Evolutionary conservation across 2,329 filamentous ascomycete species (phyloP).

Genomic region (Cadophora malorum): DNA sequence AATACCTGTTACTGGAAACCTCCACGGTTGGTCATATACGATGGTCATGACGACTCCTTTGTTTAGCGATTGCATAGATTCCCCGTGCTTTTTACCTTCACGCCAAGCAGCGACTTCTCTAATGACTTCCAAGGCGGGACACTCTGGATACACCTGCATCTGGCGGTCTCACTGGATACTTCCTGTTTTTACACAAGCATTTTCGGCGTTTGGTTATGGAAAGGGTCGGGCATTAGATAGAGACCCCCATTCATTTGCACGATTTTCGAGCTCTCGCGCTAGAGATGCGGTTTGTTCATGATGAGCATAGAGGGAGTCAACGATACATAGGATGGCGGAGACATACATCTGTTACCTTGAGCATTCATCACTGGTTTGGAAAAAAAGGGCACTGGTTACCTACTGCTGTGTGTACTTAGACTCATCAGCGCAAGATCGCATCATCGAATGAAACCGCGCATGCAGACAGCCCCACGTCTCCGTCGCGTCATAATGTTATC

Average conservation of each 20-base stretch:
- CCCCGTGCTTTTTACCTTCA: conserved; percentile 33
- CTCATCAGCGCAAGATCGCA: conserved; percentile 8
- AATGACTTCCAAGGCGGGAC: conserved; percentile 28
- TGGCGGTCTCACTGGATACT: conserved; percentile 30
- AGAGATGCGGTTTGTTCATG: conserved; percentile 8
- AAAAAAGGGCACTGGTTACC: background rate
- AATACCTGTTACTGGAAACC: conserved; percentile 20
- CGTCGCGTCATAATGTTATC: background rate
- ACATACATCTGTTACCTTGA: background rate
- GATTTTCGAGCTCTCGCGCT: conserved; percentile 5
- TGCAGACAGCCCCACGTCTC: background rate
- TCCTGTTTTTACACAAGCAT: conserved; percentile 28
- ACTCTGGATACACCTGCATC: conserved; percentile 35
- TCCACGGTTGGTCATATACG: conserved; percentile 2
- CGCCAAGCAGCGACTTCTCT: conserved; percentile 27
- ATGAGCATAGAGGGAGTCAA: background rate
- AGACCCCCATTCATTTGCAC: conserved; percentile 27
- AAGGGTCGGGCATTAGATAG: conserved; percentile 23
- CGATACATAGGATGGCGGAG: conserved; percentile 3
- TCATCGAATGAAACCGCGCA: conserved; percentile 10
- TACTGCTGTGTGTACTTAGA: conserved; percentile 11
- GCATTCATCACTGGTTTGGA: background rate
- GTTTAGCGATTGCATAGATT: conserved; percentile 45
- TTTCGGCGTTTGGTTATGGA: conserved; percentile 48
- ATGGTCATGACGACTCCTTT: conserved; percentile 24